A percentile compares a stretch with the other conserved stretches of the same genome.
Conservation (phyloP, 108 stramenopile species). For the Parietichytrium sp. region DNA sequence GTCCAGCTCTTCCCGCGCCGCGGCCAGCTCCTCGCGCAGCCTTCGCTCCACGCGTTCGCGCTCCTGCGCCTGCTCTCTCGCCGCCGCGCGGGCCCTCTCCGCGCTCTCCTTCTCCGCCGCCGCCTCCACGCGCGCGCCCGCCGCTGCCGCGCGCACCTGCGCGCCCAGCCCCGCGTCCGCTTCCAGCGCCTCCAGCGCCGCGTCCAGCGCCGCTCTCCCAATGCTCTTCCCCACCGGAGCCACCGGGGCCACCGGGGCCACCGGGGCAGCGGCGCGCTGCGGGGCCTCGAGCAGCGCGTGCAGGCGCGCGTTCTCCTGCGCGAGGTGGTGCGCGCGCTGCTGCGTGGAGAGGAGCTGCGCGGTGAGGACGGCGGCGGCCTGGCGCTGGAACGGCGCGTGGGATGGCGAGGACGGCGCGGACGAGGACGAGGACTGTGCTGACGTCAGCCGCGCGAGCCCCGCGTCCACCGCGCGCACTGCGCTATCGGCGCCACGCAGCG, state of each 20-base stretch:
- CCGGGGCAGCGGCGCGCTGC: neutral
- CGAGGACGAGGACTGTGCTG: too few species aligned
- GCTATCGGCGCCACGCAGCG: too few species aligned
- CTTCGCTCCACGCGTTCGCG: neutral
- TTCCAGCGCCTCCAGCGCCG: neutral
- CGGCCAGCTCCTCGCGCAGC: neutral
- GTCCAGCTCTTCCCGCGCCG: neutral
- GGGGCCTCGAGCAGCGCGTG: constrained; percentile 12
- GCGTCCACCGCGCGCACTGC: too few species aligned
- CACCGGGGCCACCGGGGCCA: too few species aligned
- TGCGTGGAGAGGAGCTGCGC: neutral
- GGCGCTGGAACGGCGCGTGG: neutral
- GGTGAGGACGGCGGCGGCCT: neutral
- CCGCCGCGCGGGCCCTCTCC: neutral
- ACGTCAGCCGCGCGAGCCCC: too few species aligned
- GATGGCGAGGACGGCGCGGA: too few species aligned
- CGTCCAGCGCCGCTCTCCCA: neutral
- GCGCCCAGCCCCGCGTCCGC: neutral
- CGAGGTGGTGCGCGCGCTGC: neutral
- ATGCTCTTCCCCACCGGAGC: too few species aligned
- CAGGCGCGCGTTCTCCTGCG: neutral
- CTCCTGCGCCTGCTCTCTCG: neutral
- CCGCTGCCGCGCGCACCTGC: neutral
- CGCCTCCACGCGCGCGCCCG: neutral
- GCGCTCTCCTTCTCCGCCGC: neutral